Evolutionary conservation across 2,329 filamentous ascomycete genomes (phyloP).

Genomic region (Diaporthe longicolla): DNA sequence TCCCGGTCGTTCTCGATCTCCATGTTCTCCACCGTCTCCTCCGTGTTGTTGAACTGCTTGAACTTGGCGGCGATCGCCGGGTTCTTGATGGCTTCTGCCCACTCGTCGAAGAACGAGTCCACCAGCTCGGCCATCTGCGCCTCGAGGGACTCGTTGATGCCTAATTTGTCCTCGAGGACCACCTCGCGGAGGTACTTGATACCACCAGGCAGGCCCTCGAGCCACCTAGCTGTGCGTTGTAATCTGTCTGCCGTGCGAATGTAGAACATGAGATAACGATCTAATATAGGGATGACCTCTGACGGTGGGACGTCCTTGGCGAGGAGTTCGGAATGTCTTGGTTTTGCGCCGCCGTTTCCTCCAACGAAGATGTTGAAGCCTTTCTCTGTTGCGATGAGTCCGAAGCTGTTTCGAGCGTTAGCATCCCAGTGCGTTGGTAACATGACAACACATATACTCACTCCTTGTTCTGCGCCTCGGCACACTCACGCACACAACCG

Average conservation of each 20-base stretch:
- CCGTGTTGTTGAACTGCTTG: constrained; percentile 86
- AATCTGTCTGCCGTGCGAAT: constrained; percentile 93
- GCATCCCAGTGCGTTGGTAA: neutral
- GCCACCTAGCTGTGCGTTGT: constrained; percentile 89
- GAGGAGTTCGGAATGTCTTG: constrained; percentile 84
- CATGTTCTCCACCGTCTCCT: constrained; percentile 76
- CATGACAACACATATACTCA: constrained; percentile 54
- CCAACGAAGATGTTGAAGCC: constrained; percentile 94
- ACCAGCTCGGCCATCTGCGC: constrained; percentile 90
- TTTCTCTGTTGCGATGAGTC: constrained; percentile 91
- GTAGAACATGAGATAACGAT: constrained; percentile 93
- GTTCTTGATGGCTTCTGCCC: constrained; percentile 84
- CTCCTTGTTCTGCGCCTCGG: constrained; percentile 94
- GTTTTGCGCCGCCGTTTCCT: constrained; percentile 90
- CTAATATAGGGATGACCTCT: constrained; percentile 86
- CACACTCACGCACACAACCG: constrained; percentile 92
- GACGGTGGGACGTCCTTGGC: constrained; percentile 88
- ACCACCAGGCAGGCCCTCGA: constrained; percentile 86
- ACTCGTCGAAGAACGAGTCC: constrained; percentile 89
- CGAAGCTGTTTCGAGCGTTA: constrained; percentile 70
- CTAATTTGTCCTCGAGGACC: constrained; percentile 86
- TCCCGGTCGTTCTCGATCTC: constrained; percentile 80
- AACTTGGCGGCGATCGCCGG: constrained; percentile 79
- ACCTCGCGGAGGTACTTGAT: constrained; percentile 87
- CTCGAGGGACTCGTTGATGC: constrained; percentile 87